Evolutionary conservation across 139 green algal species (phyloP).

Genomic region (Pseudopediastrum boryanum): DNA sequence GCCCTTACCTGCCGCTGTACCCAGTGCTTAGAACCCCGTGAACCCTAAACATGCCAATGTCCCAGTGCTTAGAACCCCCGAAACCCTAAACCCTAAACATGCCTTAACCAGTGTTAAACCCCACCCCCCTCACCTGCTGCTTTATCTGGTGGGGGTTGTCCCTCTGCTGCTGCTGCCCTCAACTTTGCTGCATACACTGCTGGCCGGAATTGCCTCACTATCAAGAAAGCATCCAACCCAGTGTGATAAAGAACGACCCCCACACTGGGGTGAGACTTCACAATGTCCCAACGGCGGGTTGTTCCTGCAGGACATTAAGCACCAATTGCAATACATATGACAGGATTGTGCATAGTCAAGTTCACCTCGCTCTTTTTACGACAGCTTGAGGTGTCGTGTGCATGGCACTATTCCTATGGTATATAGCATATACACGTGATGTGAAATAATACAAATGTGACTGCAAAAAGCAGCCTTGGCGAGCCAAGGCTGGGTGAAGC

Average conservation of each 20-base stretch:
- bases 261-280: constrained; percentile 74
- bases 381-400: neutral
- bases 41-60: too few relatives aligned
- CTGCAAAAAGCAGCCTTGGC: neutral
- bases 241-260: constrained; percentile 77
- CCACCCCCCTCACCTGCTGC: constrained; percentile 36
- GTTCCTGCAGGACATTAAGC: constrained; percentile 44
- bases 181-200: constrained; percentile 63
- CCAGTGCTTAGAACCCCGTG: neutral
- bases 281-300: constrained; percentile 73
- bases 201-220: constrained; percentile 80
- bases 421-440: neutral
- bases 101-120: neutral
- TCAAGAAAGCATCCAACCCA: constrained; percentile 37
- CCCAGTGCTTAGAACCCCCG: neutral
- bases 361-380: too few relatives aligned
- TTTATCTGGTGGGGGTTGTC: constrained; percentile 32
- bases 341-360: neutral
- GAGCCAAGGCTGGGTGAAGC: too few relatives aligned
- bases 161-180: constrained; percentile 38
- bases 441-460: neutral
- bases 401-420: neutral
- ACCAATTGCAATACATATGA: neutral
- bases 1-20: neutral
- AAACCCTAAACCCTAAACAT: neutral